Evolutionary conservation across 116 monocot genomes (phyloP).

Genomic region (Papilionanthe hybrid): DNA sequence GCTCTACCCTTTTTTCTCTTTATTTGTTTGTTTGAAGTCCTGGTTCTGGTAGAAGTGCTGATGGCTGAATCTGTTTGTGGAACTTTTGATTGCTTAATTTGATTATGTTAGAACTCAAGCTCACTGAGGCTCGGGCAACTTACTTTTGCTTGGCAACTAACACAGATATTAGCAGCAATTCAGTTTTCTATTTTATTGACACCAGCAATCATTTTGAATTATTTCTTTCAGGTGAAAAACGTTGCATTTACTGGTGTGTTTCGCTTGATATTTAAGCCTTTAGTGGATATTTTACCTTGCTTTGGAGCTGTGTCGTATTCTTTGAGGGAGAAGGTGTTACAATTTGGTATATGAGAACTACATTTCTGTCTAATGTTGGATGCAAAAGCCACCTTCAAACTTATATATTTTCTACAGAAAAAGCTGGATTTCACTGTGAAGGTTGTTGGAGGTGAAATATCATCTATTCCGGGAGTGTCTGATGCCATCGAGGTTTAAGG

Average conservation of each 20-base stretch:
- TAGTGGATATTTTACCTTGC: constrained; percentile 83
- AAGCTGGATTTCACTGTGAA: constrained; percentile 59
- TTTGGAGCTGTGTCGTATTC: constrained; percentile 97
- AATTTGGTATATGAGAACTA: constrained; percentile 5
- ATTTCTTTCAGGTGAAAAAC: constrained; percentile 81
- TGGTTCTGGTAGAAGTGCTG: background rate
- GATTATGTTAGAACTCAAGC: background rate
- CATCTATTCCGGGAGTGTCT: constrained; percentile 63
- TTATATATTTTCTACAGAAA: constrained; percentile 34
- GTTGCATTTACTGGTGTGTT: constrained; percentile 93
- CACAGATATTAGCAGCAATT: background rate
- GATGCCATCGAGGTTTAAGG: constrained; percentile 63
- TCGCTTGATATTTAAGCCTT: constrained; percentile 82
- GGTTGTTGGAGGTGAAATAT: constrained; percentile 57
- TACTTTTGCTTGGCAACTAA: background rate
- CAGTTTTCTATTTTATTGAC: background rate
- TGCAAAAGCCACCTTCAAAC: background rate
- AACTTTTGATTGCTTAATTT: background rate
- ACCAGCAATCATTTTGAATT: background rate
- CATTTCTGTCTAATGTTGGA: background rate
- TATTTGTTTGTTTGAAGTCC: background rate
- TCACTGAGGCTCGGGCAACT: background rate
- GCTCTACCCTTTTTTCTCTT: background rate
- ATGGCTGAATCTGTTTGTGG: background rate
- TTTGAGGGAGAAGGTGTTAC: constrained; percentile 85